A percentile compares a stretch with the other conserved stretches of the same genome.
phyloP scores from a whole-genome alignment of 2,329 filamentous ascomycete species.

The Anthostomella pinea region DNA sequence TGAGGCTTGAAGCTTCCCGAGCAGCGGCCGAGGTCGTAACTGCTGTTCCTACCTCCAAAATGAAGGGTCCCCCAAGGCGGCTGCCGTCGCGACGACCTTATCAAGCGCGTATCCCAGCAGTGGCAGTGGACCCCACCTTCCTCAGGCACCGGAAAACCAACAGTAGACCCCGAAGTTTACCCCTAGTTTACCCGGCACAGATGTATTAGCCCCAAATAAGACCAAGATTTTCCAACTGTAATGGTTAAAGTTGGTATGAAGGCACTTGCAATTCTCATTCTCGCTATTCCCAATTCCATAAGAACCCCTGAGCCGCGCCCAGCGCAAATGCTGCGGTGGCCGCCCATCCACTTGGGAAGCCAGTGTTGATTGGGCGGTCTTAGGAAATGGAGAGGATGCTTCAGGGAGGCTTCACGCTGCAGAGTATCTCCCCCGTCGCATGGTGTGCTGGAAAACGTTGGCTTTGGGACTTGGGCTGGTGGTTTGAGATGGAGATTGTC shows the following conservation, averaged over 20 bases:
- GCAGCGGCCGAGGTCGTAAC: too few relatives aligned
- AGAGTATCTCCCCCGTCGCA: slow-evolving; percentile 68
- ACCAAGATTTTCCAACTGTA: slow-evolving; percentile 47
- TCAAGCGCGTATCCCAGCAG: too few relatives aligned
- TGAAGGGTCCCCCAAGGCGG: too few relatives aligned
- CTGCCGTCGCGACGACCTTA: too few relatives aligned
- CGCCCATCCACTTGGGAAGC: slow-evolving; percentile 65
- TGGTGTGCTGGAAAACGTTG: slow-evolving; percentile 68
- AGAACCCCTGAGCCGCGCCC: slow-evolving; percentile 58
- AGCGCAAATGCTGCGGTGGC: slow-evolving; percentile 66
- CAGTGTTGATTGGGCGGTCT: slow-evolving; percentile 60
- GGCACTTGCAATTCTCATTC: slow-evolving; percentile 50
- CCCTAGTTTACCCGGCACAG: slow-evolving; percentile 9
- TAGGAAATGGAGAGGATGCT: slow-evolving; percentile 69
- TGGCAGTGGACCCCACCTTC: too few relatives aligned
- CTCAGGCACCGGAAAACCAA: neutral
- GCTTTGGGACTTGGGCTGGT: slow-evolving; percentile 57
- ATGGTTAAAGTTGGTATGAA: slow-evolving; percentile 59
- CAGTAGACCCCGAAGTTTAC: neutral
- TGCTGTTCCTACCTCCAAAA: too few relatives aligned
- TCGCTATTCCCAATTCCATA: slow-evolving; percentile 52
- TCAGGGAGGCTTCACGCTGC: slow-evolving; percentile 72
- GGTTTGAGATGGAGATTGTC: slow-evolving; percentile 53
- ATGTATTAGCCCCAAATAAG: slow-evolving; percentile 11
- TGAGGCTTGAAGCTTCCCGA: too few relatives aligned